Conservation (phyloP, 768 basidiomycete genomes). For the Mycena vitilis region DNA sequence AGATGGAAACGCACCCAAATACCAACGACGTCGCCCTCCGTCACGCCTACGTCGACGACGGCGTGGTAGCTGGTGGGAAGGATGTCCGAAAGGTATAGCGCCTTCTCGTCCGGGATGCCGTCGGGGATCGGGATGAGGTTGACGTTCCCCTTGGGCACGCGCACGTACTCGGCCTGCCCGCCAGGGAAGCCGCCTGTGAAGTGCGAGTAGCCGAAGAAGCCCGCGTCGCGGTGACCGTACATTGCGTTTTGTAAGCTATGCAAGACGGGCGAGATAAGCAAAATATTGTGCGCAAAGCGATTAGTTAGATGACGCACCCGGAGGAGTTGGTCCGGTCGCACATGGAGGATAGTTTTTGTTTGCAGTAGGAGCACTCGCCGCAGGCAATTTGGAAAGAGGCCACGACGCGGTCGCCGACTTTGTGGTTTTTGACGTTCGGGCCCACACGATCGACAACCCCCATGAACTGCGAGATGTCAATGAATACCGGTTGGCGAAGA, state of each 20-base stretch:
- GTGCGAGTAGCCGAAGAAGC: slow-evolving; percentile 80
- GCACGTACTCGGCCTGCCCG: slow-evolving; percentile 81
- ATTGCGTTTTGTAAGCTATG: slow-evolving; percentile 67
- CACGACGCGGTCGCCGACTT: slow-evolving; percentile 79
- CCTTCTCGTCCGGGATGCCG: slow-evolving; percentile 70
- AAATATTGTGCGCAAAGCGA: not conserved
- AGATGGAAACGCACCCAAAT: slow-evolving; percentile 76
- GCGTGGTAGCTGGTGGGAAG: slow-evolving; percentile 80
- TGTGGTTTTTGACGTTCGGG: slow-evolving; percentile 68
- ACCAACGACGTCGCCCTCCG: slow-evolving; percentile 75
- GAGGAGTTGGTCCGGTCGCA: slow-evolving; percentile 81
- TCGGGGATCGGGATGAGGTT: slow-evolving; percentile 80
- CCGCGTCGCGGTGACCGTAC: slow-evolving; percentile 77
- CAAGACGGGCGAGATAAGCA: too few relatives aligned
- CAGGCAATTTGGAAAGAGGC: slow-evolving; percentile 84
- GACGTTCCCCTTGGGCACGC: slow-evolving; percentile 77
- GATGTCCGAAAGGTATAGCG: slow-evolving; percentile 68
- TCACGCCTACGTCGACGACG: slow-evolving; percentile 80
- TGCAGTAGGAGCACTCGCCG: slow-evolving; percentile 77
- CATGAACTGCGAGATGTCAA: slow-evolving; percentile 73
- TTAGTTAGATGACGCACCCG: slow-evolving; percentile 50
- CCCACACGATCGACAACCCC: slow-evolving; percentile 77
- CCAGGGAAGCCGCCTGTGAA: slow-evolving; percentile 79
- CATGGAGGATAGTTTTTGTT: slow-evolving; percentile 77
- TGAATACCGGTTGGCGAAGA: too few relatives aligned